Conservation (phyloP, 2,329 filamentous ascomycete genomes). For the Stagonosporopsis chrysanthemi region DNA sequence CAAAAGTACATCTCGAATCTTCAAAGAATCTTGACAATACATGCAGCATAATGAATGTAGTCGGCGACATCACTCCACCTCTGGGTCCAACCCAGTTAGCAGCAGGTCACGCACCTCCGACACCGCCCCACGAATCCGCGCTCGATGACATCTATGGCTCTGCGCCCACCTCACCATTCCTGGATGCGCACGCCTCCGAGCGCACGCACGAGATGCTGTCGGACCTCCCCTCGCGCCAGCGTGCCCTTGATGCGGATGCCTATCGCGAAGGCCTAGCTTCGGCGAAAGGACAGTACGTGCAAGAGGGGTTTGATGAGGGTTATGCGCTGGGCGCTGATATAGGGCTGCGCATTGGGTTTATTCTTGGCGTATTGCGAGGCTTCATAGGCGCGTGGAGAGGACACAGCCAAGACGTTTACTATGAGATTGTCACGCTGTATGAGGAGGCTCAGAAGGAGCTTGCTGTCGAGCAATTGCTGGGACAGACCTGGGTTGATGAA, state of each 20-base stretch:
- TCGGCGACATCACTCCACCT: slow-evolving; percentile 36
- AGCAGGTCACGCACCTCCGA: slow-evolving; percentile 41
- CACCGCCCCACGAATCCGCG: slow-evolving; percentile 43
- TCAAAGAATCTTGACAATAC: neutral
- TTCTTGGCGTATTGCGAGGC: slow-evolving; percentile 81
- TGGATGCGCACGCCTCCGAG: slow-evolving; percentile 16
- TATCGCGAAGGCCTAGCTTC: slow-evolving; percentile 86
- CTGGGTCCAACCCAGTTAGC: slow-evolving; percentile 38
- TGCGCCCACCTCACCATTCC: slow-evolving; percentile 49
- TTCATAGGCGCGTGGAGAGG: slow-evolving; percentile 61
- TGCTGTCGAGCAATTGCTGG: slow-evolving; percentile 69
- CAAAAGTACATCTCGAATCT: neutral
- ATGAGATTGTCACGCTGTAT: slow-evolving; percentile 43
- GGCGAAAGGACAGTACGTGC: slow-evolving; percentile 78
- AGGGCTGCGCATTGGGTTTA: slow-evolving; percentile 74
- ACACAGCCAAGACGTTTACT: slow-evolving; percentile 32
- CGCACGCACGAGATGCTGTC: slow-evolving; percentile 58
- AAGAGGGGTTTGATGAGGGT: slow-evolving; percentile 90
- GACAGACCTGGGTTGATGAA: slow-evolving; percentile 68
- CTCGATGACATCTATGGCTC: slow-evolving; percentile 59
- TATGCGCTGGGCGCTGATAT: slow-evolving; percentile 84
- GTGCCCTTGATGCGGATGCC: slow-evolving; percentile 81
- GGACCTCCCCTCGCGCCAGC: slow-evolving; percentile 78
- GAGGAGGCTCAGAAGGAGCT: slow-evolving; percentile 65
- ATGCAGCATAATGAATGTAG: slow-evolving; percentile 23